Evolutionary conservation across 2,329 filamentous ascomycete genomes (phyloP), one percentile per base, ranked within the genome.

Genomic region (Phaeosphaeriaceae sp.): DNA sequence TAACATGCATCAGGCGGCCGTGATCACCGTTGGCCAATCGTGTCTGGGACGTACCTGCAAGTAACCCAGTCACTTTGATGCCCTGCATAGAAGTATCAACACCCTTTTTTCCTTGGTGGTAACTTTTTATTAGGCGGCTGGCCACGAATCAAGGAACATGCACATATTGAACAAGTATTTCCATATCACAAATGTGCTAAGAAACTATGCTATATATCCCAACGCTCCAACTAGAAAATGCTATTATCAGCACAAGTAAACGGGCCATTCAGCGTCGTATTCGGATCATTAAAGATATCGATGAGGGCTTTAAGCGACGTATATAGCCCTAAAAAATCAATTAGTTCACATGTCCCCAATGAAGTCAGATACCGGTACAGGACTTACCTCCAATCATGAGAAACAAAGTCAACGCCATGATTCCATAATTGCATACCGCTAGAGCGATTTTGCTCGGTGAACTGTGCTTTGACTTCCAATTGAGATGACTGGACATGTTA

Each of bases 381-480:
- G 15, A 28, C 13, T 26, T 11, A 26, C 23, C 23, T 26, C 9
- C 36, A 13, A 34, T 30, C 36, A 40, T 65, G 11, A 65, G 36
- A n/a, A 66, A 65, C 8, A 67, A 15, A 2, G 64, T 67, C 58
- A 67, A 57, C 6, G 50, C 9, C 23, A 82, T 69, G 32, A 79
- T 74, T 1, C 71, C 30, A 0, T 71, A 65, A 54, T 82, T 82
- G 30, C 79, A n/a, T 5, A 74, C 55, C 3, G 76, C 76, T 29
- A 82, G 61, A 2, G 54, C 56, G 35, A 76, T 77, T 67, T 82
- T 82, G 16, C 44, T 42, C 9, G 56, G 48, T 18, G 58, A 48
- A 34, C 50, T 64, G 42, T 55, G 63, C 39, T 65, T 62, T 15
- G 35, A 23, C 50, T 74, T 72, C 51, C 68, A 73, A 58, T 81